Conservation (phyloP, 2,329 filamentous ascomycete species). For the Mycosphaerella sp. region DNA sequence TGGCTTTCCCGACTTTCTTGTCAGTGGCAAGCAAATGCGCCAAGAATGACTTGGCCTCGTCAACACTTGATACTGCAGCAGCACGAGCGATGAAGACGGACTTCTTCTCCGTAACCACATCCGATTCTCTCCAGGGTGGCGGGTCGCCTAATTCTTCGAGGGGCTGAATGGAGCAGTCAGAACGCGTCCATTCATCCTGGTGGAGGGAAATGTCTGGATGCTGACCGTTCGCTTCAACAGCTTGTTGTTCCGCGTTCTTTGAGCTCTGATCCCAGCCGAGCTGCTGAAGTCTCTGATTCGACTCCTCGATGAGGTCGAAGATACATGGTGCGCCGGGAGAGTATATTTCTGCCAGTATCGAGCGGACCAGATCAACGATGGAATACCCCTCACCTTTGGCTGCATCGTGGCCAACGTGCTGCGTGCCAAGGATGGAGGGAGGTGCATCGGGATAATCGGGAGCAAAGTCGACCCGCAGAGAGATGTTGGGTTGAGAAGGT, state of each 20-base stretch:
- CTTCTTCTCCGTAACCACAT: conserved; percentile 70
- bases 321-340: conserved; percentile 72
- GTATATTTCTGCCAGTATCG: conserved; percentile 63
- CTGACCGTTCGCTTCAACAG: conserved; percentile 31
- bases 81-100: conserved; percentile 81
- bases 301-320: conserved; percentile 77
- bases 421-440: conserved; percentile 68
- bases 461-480: conserved; percentile 61
- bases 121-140: conserved; percentile 68
- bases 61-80: conserved; percentile 61
- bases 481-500: conserved; percentile 54
- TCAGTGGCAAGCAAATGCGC: conserved; percentile 73
- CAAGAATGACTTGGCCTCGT: conserved; percentile 65
- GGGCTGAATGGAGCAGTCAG: conserved; percentile 31
- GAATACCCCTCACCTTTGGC: conserved; percentile 64
- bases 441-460: conserved; percentile 66
- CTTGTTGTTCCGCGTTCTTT: conserved; percentile 28
- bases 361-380: conserved; percentile 62
- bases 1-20: conserved; percentile 75
- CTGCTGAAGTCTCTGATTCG: conserved; percentile 32
- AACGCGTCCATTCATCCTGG: background rate
- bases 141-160: conserved; percentile 36
- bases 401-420: conserved; percentile 64
- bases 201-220: conserved; percentile 5
- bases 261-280: conserved; percentile 26